A percentile compares a stretch with the other conserved stretches of the same genome.
phyloP scores from a whole-genome alignment of 192 early-diverging fungal genomes.

The Geranomyces variabilis region DNA sequence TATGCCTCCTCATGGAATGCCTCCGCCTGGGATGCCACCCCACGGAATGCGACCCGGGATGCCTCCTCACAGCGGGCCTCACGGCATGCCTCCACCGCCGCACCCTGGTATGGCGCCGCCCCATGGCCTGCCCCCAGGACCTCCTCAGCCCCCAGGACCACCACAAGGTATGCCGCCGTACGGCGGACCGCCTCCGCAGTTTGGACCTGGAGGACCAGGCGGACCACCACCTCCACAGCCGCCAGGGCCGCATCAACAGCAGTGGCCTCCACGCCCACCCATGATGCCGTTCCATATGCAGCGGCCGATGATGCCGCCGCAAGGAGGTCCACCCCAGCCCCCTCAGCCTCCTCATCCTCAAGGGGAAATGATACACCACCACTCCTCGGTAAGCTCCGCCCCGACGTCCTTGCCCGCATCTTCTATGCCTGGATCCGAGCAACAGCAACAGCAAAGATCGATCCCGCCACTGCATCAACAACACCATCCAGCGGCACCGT shows the following conservation, averaged over 20 bases:
- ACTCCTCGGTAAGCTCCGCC: neutral
- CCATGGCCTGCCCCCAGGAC: no score
- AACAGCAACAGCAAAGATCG: no score
- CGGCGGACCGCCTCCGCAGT: conserved; percentile 2
- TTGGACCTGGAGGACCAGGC: neutral
- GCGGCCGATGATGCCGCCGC: neutral
- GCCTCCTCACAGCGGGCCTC: neutral
- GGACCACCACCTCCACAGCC: neutral
- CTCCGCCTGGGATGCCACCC: neutral
- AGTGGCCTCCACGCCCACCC: conserved; percentile 15
- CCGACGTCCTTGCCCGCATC: no score
- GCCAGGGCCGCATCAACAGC: no score
- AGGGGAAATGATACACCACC: neutral
- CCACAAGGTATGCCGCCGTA: conserved; percentile 38
- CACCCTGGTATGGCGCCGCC: no score
- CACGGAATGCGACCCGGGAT: neutral
- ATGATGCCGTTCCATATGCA: conserved; percentile 11
- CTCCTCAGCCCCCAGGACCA: no score
- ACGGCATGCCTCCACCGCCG: neutral
- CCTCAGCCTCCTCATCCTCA: neutral
- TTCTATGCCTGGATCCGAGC: no score
- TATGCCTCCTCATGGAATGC: neutral
- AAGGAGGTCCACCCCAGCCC: neutral
- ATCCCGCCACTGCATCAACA: no score
- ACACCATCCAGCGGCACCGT: conserved; percentile 4